These are phyloP conservation scores for Puccinia hordei DNA, from an alignment of 1,284 basidiomycete genomes.

Conservation along the genomic window DNA sequence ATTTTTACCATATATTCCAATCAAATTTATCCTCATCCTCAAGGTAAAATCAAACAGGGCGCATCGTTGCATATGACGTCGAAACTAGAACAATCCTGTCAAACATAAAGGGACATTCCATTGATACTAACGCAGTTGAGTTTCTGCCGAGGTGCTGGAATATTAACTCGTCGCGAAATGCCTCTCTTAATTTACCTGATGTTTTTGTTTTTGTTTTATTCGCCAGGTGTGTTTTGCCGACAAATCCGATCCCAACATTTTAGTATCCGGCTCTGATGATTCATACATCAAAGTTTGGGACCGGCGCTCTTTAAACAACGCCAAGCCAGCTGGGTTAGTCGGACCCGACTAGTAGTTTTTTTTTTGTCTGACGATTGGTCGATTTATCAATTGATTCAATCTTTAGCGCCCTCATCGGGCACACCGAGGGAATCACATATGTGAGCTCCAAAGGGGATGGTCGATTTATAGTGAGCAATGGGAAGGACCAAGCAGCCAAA, in stretches of 20 bases:
- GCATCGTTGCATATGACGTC: constrained; percentile 80
- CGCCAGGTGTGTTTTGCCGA: constrained; percentile 83
- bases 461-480: constrained; percentile 92
- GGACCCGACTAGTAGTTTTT: constrained; percentile 61
- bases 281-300: constrained; percentile 96
- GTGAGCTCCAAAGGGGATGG: constrained; percentile 70
- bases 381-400: not conserved
- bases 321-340: constrained; percentile 88
- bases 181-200: not conserved
- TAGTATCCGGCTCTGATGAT: constrained; percentile 92
- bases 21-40: constrained; percentile 1
- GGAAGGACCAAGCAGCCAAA: constrained; percentile 89
- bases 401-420: constrained; percentile 8
- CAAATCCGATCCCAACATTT: constrained; percentile 82
- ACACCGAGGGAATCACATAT: constrained; percentile 56
- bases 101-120: constrained; percentile 77
- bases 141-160: not conserved
- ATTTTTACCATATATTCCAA: constrained; percentile 62
- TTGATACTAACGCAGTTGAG: constrained; percentile 81
- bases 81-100: constrained; percentile 75
- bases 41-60: constrained; percentile 22
- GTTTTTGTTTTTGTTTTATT: not conserved
- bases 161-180: constrained; percentile 1
- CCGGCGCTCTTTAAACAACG: constrained; percentile 79
- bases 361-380: constrained; percentile 74